phyloP scores from a whole-genome alignment of 192 early-diverging fungal species.

The Linnemannia hyalina region DNA sequence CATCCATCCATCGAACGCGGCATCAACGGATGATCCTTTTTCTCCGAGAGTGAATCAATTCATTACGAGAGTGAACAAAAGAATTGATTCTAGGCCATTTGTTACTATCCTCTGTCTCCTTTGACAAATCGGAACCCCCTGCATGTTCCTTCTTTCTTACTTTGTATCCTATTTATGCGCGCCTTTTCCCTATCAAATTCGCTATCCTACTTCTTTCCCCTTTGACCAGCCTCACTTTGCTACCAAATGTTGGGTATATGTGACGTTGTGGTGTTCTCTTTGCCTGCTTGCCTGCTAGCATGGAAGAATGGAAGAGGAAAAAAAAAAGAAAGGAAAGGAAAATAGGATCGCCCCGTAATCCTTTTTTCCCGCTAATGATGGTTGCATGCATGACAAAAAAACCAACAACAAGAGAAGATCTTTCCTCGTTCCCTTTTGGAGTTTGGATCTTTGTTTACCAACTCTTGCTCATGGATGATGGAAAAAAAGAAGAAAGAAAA shows the following conservation, averaged over 20 bases:
- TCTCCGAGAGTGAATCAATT: too few species aligned
- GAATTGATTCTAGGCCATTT: not conserved
- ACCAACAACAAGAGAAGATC: slow-evolving; percentile 18
- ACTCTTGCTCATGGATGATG: not conserved
- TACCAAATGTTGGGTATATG: not conserved
- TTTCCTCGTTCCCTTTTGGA: slow-evolving; percentile 26
- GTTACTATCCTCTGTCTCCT: not conserved
- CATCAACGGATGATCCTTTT: too few species aligned
- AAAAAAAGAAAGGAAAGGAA: not conserved
- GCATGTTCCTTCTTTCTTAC: not conserved
- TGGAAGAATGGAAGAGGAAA: too few species aligned
- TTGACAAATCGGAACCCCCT: not conserved
- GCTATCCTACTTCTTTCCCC: not conserved
- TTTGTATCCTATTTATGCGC: not conserved
- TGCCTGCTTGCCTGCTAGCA: not conserved
- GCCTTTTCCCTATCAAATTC: not conserved
- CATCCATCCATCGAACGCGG: too few species aligned
- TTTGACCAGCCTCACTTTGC: not conserved
- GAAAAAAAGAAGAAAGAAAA: not conserved
- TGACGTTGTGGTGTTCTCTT: not conserved
- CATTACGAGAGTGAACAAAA: too few species aligned
- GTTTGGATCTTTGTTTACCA: not conserved
- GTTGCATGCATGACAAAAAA: slow-evolving; percentile 3
- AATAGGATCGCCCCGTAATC: not conserved
- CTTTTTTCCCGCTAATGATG: not conserved